Evolutionary conservation across 768 basidiomycete species (phyloP), one percentile per base, ranked within the genome.

Genomic region (Kwoniella mangroviensis): DNA sequence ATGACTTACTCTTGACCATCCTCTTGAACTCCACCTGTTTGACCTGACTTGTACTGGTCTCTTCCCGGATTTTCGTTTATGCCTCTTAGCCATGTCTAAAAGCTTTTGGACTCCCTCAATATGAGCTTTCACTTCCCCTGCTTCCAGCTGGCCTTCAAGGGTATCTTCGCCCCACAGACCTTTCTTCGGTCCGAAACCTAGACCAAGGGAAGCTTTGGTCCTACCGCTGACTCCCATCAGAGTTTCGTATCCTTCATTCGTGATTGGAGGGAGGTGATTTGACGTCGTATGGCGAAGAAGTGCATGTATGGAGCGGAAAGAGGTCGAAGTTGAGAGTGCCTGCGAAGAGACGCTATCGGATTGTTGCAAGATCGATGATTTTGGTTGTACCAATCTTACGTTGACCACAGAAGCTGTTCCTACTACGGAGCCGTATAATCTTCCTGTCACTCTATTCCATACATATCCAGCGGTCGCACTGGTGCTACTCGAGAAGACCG

Each of bases 121-220:
- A n/a, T 71, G 67, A 7, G 60, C 67, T 71, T 7, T 28, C 26
- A 69, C 1, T 64, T 72, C 11, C 53, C 42, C 26, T 75, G 54
- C 3, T 68, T 75, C 61, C 7, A 78, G 2, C n/a, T 49, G 53
- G 19, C 68, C 60, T 12, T 56, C 67, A 22, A 80, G 65, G 2
- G 79, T 80, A 49, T 76, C 79, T 54, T 80, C 79, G 2, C 73
- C 77, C 22, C 75, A 56, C 13, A 76, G 34, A 2, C 77, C 75
- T 58, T 75, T 76, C 55, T 73, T 70, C 2, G 77, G 75, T 1
- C 77, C 77, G 53, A 80, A 80, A 11, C 77, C 75, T 3, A 79
- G 45, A 34, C 63, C 66, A 12, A 74, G 41, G 3, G 57, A 24
- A 10, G 61, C 67, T 15, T n/a, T 60, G 2, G 75, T 69, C 9